A percentile compares a stretch with the other conserved stretches of the same genome.
phyloP scores from a whole-genome alignment of 169 alveolate species.

The Plasmodium blacklocki region DNA sequence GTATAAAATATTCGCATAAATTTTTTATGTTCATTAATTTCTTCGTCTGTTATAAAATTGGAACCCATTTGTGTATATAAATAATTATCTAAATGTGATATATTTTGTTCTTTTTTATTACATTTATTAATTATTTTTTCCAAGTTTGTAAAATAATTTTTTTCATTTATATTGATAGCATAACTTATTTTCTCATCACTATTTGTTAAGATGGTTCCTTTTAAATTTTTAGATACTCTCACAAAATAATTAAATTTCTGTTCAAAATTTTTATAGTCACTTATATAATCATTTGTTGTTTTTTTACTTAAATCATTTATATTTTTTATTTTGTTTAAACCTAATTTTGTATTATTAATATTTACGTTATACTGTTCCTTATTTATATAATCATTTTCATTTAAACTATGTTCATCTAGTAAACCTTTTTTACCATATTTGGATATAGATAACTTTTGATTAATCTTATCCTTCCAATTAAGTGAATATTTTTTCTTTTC shows the following conservation, averaged over 20 bases:
- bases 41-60: slow-evolving; percentile 32
- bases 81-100: slow-evolving; percentile 39
- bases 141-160: slow-evolving; percentile 44
- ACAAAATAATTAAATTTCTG: slow-evolving; percentile 66
- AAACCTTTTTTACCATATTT: neutral
- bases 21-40: slow-evolving; percentile 48
- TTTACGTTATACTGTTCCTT: neutral
- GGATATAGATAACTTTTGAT: neutral
- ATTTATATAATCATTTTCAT: neutral
- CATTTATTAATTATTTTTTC: slow-evolving; percentile 54
- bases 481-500: slow-evolving; percentile 6
- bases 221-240: slow-evolving; percentile 24
- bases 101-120: slow-evolving; percentile 37
- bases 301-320: slow-evolving; percentile 19
- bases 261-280: slow-evolving; percentile 65
- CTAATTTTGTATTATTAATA: neutral
- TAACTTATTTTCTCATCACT: slow-evolving; percentile 38
- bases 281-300: slow-evolving; percentile 30
- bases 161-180: slow-evolving; percentile 19
- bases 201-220: slow-evolving; percentile 49
- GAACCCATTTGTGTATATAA: slow-evolving; percentile 28
- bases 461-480: neutral
- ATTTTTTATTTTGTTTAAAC: neutral
- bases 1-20: slow-evolving; percentile 32
- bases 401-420: neutral